These are phyloP conservation scores for Beauveria rudraprayagi DNA, from an alignment of 2,329 filamentous ascomycete genomes.

Conservation along the genomic window DNA sequence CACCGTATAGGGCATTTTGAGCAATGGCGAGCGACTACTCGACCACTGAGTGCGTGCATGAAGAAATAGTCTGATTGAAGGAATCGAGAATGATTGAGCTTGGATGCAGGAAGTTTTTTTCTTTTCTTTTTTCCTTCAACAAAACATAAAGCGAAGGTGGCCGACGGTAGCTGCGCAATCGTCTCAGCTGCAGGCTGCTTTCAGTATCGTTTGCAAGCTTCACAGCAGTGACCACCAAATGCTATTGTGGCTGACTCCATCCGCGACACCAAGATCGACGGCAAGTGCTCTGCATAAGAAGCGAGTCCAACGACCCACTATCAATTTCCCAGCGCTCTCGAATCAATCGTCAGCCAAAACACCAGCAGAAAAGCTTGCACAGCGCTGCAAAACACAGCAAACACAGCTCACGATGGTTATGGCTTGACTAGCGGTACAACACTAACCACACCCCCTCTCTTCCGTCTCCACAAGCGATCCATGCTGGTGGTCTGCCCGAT, in stretches of 20 bases:
- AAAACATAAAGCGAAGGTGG: neutral
- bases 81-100: neutral
- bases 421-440: no score
- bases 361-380: no score
- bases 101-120: no score
- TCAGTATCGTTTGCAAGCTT: neutral
- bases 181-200: neutral
- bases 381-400: no score
- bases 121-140: no score
- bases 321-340: conserved; percentile 5
- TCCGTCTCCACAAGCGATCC: neutral
- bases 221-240: neutral
- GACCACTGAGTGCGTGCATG: neutral
- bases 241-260: neutral
- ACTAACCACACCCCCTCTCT: neutral
- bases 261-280: conserved; percentile 3
- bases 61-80: no score
- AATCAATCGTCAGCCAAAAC: neutral
- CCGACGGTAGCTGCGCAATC: neutral
- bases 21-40: neutral
- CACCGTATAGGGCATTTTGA: neutral
- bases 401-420: no score
- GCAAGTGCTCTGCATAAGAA: neutral
- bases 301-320: neutral
- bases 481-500: neutral